phyloP scores from a whole-genome alignment of 306 rosid genomes.

The Gillenia trifoliata region DNA sequence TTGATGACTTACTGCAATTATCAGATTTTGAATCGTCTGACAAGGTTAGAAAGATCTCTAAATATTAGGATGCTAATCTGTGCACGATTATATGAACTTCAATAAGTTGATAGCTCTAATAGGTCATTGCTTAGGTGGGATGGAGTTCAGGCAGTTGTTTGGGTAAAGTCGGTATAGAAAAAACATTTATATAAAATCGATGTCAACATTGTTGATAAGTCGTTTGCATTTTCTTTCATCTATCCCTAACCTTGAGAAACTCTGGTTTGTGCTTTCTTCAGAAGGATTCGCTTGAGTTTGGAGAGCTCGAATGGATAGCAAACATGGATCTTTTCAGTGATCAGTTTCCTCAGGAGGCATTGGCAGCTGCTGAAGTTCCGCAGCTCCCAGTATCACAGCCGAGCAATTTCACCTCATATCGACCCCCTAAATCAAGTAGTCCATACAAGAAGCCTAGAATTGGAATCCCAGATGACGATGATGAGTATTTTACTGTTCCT shows the following conservation, averaged over 20 bases:
- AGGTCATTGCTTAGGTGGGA: background rate
- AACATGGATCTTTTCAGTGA: conserved; percentile 67
- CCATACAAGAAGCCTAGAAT: conserved; percentile 77
- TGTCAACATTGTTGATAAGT: background rate
- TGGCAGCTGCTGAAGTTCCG: conserved; percentile 94
- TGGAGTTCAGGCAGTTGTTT: background rate
- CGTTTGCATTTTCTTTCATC: background rate
- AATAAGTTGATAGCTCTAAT: background rate
- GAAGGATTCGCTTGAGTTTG: conserved; percentile 78
- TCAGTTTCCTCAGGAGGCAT: conserved; percentile 54
- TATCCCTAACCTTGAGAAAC: background rate
- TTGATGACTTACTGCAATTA: conserved; percentile 75
- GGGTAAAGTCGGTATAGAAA: background rate
- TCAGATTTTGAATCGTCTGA: conserved; percentile 64
- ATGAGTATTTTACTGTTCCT: conserved; percentile 78
- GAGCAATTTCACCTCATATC: conserved; percentile 34
- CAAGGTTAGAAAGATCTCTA: conserved; percentile 38
- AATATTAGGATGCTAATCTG: background rate
- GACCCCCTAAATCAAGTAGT: conserved; percentile 43
- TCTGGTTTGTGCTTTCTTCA: conserved; percentile 17
- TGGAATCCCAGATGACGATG: conserved; percentile 58
- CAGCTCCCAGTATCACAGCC: conserved; percentile 62
- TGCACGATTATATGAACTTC: background rate
- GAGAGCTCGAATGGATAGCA: conserved; percentile 88
- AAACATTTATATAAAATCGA: background rate